Conservation (phyloP, 2,329 filamentous ascomycete genomes). For the Zarea fungicola region DNA sequence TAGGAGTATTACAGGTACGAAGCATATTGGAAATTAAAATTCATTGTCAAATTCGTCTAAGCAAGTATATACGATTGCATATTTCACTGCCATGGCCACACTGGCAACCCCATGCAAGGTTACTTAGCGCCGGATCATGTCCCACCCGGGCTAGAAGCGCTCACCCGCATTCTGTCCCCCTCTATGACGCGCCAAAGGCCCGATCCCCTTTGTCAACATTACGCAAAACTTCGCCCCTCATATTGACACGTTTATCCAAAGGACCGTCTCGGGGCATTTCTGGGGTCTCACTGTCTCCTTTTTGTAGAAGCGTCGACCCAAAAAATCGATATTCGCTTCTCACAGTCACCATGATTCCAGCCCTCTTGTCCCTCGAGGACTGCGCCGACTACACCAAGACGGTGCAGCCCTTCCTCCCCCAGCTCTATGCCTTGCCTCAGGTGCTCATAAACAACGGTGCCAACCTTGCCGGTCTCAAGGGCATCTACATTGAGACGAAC, state of each 20-base stretch:
- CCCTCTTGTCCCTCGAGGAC: conserved; percentile 64
- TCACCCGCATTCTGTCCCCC: background rate
- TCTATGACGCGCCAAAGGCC: conserved; percentile 15
- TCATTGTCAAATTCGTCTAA: too few species aligned
- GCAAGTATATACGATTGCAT: too few species aligned
- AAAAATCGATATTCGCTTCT: background rate
- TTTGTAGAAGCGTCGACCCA: background rate
- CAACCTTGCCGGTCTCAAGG: conserved; percentile 56
- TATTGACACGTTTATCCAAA: background rate
- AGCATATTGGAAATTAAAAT: too few species aligned
- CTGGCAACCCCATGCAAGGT: too few species aligned
- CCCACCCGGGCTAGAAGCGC: conserved; percentile 5
- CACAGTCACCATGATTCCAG: conserved; percentile 61
- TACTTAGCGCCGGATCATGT: conserved; percentile 10
- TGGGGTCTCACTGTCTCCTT: background rate
- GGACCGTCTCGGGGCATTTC: too few species aligned
- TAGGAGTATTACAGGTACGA: background rate
- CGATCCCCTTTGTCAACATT: conserved; percentile 1
- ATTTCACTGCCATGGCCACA: too few species aligned
- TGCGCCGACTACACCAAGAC: conserved; percentile 72
- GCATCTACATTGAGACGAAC: conserved; percentile 79
- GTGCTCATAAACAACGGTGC: conserved; percentile 56
- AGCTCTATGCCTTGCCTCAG: conserved; percentile 65
- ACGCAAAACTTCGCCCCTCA: conserved; percentile 1
- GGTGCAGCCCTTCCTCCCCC: conserved; percentile 67